Evolutionary conservation across 768 basidiomycete species (phyloP), one percentile per base, ranked within the genome.

Genomic region (Gelatoporia subvermispora): DNA sequence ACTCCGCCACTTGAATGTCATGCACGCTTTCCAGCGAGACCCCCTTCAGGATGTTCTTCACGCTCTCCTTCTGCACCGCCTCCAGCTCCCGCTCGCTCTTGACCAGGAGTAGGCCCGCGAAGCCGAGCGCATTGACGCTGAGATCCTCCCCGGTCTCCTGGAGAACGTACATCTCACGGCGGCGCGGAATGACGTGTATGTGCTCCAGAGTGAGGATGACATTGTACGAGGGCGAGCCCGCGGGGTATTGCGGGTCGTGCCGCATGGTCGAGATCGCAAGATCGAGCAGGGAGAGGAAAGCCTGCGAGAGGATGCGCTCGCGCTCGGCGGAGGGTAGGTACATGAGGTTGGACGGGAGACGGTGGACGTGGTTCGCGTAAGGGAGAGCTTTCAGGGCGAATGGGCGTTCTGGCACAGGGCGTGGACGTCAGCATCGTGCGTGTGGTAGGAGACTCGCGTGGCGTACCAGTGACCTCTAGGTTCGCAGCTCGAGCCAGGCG

Each of bases 21-120:
- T 87, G 82, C 21, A 84, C 78, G 56, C 78, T 87, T 62, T 76
- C 66, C 55, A 86, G 65, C 21, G 75, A 87, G 8, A 91, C 86
- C 17, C 68, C 75, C 42, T 71, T 66, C 53, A 93, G 61, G 28
- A 93, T 83, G 49, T 72, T 79, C 8, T 73, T 70, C 22, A 88
- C 68, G 1, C 81, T 77, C 63, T 84, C 82, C 49, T 69, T 65
- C 64, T 79, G 79, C 36, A 96, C 75, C 2, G 74, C 77, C 47
- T 82, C 79, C 43, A 91, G 64, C 67, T 94, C 91, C 17, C 74
- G 74, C 46, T 86, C 79, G 53, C 85, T 91, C 71, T 87, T 91
- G 21, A 89, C 91, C 47, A 96, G 77, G 52, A 96, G 58, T 84
- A 90, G 81, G 1, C 94, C 94, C 7, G 91, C 88, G 62, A 86